These are phyloP conservation scores for Tremella fuciformis DNA, from an alignment of 768 basidiomycete genomes.

Conservation along the genomic window DNA sequence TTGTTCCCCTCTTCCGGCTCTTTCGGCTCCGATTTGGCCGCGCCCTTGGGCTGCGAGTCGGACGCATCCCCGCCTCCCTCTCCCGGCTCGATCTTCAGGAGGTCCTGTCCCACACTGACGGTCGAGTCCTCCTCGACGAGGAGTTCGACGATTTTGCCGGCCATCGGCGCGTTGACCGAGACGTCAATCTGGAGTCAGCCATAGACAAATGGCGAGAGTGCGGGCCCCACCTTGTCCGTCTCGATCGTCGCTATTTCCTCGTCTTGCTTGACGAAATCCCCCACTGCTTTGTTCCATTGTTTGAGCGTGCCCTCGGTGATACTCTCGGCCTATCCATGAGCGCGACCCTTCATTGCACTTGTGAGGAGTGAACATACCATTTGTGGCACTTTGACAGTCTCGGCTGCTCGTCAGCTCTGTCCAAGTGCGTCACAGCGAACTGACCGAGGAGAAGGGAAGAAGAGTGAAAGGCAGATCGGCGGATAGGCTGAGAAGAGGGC, in stretches of 20 bases:
- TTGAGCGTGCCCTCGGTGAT: conserved; percentile 97
- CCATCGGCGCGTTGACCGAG: conserved; percentile 84
- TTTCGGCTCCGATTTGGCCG: conserved; percentile 41
- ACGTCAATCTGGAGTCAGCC: conserved; percentile 74
- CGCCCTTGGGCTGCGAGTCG: conserved; percentile 32
- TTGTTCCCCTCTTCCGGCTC: conserved; percentile 43
- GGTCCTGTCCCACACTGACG: conserved; percentile 88
- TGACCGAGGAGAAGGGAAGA: conserved; percentile 40
- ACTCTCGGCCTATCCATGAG: conserved; percentile 63
- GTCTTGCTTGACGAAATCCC: conserved; percentile 83
- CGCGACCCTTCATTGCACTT: not conserved
- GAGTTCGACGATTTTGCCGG: conserved; percentile 81
- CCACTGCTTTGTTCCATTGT: conserved; percentile 88
- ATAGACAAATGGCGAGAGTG: conserved; percentile 4
- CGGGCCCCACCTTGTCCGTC: conserved; percentile 81
- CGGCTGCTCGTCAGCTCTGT: conserved; percentile 50
- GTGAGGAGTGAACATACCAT: conserved; percentile 62
- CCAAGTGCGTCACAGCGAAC: not conserved
- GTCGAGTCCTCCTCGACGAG: conserved; percentile 90
- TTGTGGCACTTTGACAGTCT: conserved; percentile 90
- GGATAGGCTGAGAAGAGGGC: conserved; percentile 11
- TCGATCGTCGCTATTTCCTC: conserved; percentile 98
- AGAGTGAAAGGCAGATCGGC: conserved; percentile 36
- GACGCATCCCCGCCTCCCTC: conserved; percentile 54
- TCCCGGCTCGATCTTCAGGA: conserved; percentile 85